phyloP scores from a whole-genome alignment of 2,329 filamentous ascomycete genomes.

The Sarocladium strictum region DNA sequence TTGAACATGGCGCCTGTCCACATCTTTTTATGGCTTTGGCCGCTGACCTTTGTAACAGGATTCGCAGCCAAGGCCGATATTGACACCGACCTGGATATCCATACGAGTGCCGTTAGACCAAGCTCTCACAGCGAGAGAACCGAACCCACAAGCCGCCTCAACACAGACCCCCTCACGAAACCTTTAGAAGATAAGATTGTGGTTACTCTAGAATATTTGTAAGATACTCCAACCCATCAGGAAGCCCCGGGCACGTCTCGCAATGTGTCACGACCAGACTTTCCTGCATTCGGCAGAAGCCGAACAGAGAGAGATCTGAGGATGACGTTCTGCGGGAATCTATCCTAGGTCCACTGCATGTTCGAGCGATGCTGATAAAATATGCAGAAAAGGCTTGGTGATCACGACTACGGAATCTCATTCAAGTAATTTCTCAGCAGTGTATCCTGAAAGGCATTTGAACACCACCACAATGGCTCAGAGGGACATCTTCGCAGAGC shows the following conservation, averaged over 20 bases:
- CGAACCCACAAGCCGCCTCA: not conserved
- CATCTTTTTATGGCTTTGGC: not conserved
- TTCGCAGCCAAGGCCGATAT: not conserved
- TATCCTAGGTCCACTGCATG: too few relatives aligned
- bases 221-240: not conserved
- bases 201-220: not conserved
- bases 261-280: not conserved
- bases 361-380: too few relatives aligned
- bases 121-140: too few relatives aligned
- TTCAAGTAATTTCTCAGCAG: not conserved
- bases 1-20: not conserved
- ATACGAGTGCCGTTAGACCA: too few relatives aligned
- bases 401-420: not conserved
- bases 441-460: not conserved
- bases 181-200: not conserved
- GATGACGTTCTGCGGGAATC: too few relatives aligned
- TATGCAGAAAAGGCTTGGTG: not conserved
- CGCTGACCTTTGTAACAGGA: not conserved
- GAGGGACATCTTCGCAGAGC: slow-evolving; percentile 48
- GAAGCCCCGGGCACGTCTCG: not conserved
- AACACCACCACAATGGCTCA: slow-evolving; percentile 16
- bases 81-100: not conserved
- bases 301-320: not conserved
- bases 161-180: not conserved
- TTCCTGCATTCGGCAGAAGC: too few relatives aligned